Conservation (phyloP, 2,329 filamentous ascomycete genomes). For the Hypomyces perniciosus region DNA sequence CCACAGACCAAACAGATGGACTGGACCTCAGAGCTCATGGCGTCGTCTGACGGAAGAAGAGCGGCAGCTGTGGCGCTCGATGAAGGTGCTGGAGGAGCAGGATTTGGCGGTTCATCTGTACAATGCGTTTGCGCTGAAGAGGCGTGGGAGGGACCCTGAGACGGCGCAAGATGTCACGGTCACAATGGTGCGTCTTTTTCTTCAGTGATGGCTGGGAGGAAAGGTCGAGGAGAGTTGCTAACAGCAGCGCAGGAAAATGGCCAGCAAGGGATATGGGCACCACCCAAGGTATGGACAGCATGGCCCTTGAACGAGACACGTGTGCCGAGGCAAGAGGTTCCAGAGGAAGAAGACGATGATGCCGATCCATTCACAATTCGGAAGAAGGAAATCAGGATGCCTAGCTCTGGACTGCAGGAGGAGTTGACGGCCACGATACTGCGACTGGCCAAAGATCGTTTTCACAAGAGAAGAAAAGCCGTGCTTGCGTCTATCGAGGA, state of each 20-base stretch:
- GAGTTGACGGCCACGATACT: conserved; percentile 61
- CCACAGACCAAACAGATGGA: conserved; percentile 64
- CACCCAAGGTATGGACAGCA: conserved; percentile 66
- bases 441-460: conserved; percentile 61
- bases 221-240: not conserved
- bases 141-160: conserved; percentile 20
- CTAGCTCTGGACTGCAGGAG: conserved; percentile 62
- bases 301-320: conserved; percentile 67
- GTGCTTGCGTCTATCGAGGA: conserved; percentile 10
- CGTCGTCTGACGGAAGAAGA: conserved; percentile 54
- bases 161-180: conserved; percentile 24
- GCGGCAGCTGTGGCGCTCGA: conserved; percentile 53
- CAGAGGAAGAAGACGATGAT: conserved; percentile 35
- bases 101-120: conserved; percentile 75
- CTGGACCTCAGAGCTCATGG: conserved; percentile 65
- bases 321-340: conserved; percentile 52
- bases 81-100: conserved; percentile 56
- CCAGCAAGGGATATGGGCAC: conserved; percentile 38
- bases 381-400: conserved; percentile 34
- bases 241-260: conserved; percentile 22
- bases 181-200: conserved; percentile 21
- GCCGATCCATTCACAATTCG: conserved; percentile 48
- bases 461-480: conserved; percentile 27
- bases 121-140: conserved; percentile 66
- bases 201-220: not conserved